These are phyloP conservation scores for Coemansia sp. DNA, from an alignment of 192 early-diverging fungal genomes.

Conservation along the genomic window DNA sequence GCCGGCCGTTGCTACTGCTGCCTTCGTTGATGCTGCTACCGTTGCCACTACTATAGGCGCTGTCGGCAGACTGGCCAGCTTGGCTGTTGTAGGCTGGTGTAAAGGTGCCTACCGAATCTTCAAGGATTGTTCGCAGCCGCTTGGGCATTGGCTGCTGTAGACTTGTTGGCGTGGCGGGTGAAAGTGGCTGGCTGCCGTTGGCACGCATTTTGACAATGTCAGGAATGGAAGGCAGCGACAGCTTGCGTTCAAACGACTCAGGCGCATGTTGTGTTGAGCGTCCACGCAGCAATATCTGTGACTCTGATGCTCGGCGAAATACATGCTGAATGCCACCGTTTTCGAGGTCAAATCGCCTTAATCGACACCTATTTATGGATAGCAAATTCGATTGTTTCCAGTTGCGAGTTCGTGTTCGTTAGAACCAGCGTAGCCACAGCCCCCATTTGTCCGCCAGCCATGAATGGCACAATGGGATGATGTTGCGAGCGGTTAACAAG, in stretches of 20 bases:
- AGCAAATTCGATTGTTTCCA: neutral
- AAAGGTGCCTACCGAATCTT: constrained; percentile 32
- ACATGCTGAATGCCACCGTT: constrained; percentile 35
- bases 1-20: neutral
- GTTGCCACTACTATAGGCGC: constrained; percentile 1
- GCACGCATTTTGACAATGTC: constrained; percentile 40
- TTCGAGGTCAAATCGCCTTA: constrained; percentile 46
- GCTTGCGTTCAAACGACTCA: constrained; percentile 47
- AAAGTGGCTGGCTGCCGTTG: constrained; percentile 6
- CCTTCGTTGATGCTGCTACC: constrained; percentile 7
- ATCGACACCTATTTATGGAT: constrained; percentile 41
- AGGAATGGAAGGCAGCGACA: constrained; percentile 48
- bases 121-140: constrained; percentile 49
- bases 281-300: constrained; percentile 39
- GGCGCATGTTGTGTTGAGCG: constrained; percentile 28
- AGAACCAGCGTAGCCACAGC: neutral
- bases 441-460: neutral
- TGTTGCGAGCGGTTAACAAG: constrained; percentile 1
- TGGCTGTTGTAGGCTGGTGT: constrained; percentile 1
- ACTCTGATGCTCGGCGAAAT: constrained; percentile 49
- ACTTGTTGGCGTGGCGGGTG: constrained; percentile 6
- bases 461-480: constrained; percentile 5
- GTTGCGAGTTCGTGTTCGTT: neutral
- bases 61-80: neutral
- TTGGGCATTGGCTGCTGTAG: constrained; percentile 42